These are phyloP conservation scores for Pezicula carpinea DNA, from an alignment of 2,329 filamentous ascomycete genomes.

Conservation along the genomic window DNA sequence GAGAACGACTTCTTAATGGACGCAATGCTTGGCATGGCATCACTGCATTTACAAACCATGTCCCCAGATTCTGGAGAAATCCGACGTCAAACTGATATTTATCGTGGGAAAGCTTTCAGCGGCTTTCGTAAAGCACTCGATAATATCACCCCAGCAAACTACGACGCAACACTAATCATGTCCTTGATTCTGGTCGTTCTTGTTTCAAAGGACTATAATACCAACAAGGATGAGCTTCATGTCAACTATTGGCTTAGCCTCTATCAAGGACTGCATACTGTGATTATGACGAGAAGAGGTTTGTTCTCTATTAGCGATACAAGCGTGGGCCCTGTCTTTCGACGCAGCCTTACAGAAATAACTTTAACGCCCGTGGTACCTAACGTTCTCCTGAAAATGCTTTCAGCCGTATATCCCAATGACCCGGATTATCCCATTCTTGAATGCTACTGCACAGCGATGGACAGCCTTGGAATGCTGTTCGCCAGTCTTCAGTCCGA, in stretches of 20 bases:
- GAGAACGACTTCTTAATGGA: conserved; percentile 23
- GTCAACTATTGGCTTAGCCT: conserved; percentile 22
- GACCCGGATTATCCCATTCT: conserved; percentile 22
- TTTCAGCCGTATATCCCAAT: conserved; percentile 14
- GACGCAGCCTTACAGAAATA: conserved; percentile 15
- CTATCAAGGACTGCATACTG: conserved; percentile 16
- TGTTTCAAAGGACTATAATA: conserved; percentile 13
- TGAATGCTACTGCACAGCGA: conserved; percentile 17
- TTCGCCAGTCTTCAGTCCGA: conserved; percentile 23
- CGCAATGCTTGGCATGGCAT: conserved; percentile 23
- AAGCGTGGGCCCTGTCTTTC: conserved; percentile 19
- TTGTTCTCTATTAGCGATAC: neutral
- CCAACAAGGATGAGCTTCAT: conserved; percentile 15
- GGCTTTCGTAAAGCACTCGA: conserved; percentile 19
- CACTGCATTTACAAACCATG: conserved; percentile 20
- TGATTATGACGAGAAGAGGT: conserved; percentile 10
- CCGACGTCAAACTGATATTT: conserved; percentile 16
- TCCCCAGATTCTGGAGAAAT: conserved; percentile 9
- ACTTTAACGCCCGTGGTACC: conserved; percentile 17
- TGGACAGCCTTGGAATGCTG: conserved; percentile 21
- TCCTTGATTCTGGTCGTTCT: conserved; percentile 22
- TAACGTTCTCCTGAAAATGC: conserved; percentile 17
- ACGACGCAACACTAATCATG: conserved; percentile 22
- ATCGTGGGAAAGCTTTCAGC: conserved; percentile 18
- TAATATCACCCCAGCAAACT: conserved; percentile 12